phyloP scores from a whole-genome alignment of 495 filamentous ascomycete genomes.

The Immersiella caudata region DNA sequence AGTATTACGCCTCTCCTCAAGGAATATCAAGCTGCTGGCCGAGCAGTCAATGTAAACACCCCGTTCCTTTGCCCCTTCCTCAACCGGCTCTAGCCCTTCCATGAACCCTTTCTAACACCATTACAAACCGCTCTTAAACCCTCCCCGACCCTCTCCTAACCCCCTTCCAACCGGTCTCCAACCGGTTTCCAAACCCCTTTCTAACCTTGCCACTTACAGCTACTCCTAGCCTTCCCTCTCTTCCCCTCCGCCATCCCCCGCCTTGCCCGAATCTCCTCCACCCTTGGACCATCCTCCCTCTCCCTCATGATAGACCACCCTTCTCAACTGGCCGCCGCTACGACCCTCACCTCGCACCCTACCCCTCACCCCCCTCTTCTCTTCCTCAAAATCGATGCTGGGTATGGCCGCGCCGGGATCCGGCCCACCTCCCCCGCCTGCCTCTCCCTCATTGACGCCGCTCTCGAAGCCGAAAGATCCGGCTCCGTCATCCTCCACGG shows the following conservation, averaged over 20 bases:
- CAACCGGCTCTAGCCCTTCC: too few species aligned
- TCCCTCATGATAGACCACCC: constrained; percentile 75
- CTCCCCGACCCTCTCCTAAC: too few species aligned
- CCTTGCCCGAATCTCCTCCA: constrained; percentile 53
- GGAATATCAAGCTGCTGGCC: constrained; percentile 55
- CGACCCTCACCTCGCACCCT: constrained; percentile 34
- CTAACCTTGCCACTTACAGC: too few species aligned
- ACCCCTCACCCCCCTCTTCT: constrained; percentile 52
- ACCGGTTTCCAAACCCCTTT: too few species aligned
- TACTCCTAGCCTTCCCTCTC: constrained; percentile 74
- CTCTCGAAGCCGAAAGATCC: constrained; percentile 44
- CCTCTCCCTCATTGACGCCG: constrained; percentile 51
- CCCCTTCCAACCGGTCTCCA: too few species aligned
- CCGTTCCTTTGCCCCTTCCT: too few species aligned
- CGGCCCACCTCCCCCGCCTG: constrained; percentile 54
- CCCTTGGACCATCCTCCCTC: constrained; percentile 57
- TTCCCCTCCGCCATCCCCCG: constrained; percentile 62
- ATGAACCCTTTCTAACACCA: too few species aligned
- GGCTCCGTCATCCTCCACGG: constrained; percentile 59
- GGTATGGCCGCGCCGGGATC: constrained; percentile 75
- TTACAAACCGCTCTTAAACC: too few species aligned
- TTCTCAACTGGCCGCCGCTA: constrained; percentile 57
- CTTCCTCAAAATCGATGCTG: constrained; percentile 80
- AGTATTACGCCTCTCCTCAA: constrained; percentile 63
- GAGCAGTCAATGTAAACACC: constrained; percentile 57